Evolutionary conservation across 2,329 filamentous ascomycete genomes (phyloP).

Genomic region (Colletotrichum chrysophilum): DNA sequence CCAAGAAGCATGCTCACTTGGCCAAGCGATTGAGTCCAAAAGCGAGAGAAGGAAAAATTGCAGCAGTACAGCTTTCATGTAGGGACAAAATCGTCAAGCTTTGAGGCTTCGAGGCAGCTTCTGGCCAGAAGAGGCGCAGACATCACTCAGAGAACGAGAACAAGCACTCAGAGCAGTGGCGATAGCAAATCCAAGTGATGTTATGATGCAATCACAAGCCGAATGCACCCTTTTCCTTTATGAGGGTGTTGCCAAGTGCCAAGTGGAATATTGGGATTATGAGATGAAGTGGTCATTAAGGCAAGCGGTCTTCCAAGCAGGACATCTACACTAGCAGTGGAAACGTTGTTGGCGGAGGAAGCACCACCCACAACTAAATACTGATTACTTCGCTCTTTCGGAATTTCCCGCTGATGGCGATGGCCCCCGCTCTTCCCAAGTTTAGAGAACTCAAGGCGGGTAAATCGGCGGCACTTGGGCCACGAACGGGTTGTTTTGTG

Average conservation of each 20-base stretch:
- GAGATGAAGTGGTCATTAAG: not conserved
- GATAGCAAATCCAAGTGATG: not conserved
- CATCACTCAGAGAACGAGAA: not conserved
- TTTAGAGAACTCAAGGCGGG: not conserved
- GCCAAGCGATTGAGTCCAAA: too few species aligned
- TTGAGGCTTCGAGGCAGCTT: fast-evolving
- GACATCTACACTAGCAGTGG: fast-evolving
- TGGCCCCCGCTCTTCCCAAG: not conserved
- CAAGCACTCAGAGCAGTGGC: fast-evolving
- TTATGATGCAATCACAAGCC: not conserved
- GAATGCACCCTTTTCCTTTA: not conserved
- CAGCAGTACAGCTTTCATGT: too few species aligned
- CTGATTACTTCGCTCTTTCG: not conserved
- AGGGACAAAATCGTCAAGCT: not conserved
- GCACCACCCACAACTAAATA: not conserved
- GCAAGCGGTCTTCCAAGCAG: not conserved
- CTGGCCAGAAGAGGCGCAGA: not conserved
- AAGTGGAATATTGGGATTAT: not conserved
- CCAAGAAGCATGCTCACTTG: not conserved
- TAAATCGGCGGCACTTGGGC: not conserved
- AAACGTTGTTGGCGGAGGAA: fast-evolving
- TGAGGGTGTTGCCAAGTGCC: not conserved
- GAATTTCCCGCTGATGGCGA: not conserved
- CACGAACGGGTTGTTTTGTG: slow-evolving; percentile 6
- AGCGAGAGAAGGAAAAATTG: too few species aligned